Percentiles rank a stretch among this genome's conserved stretches.
Evolutionary conservation across 1,139 yeast species (phyloP).

Genomic region (Ogataea hybrid): DNA sequence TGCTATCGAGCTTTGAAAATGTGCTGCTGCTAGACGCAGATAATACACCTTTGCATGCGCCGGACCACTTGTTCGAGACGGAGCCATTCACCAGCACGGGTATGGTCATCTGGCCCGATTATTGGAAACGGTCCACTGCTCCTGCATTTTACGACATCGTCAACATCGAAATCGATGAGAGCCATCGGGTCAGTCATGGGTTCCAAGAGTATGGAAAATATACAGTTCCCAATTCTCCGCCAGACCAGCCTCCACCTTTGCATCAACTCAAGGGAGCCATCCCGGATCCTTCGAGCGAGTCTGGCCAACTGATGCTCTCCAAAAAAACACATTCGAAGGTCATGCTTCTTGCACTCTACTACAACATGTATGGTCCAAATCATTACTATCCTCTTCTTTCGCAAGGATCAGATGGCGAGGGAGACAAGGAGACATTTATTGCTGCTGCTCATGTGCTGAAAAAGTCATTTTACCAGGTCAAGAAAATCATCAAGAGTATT

Average conservation of each 20-base stretch:
- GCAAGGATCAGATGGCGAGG: slow-evolving; percentile 86
- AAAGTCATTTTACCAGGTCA: slow-evolving; percentile 67
- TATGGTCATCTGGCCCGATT: slow-evolving; percentile 48
- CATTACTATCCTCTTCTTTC: slow-evolving; percentile 81
- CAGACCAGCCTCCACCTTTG: slow-evolving; percentile 48
- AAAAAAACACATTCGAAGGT: slow-evolving; percentile 65
- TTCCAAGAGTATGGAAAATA: slow-evolving; percentile 33
- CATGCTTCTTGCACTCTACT: slow-evolving; percentile 66
- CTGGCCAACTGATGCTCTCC: slow-evolving; percentile 75
- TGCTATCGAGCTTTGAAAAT: slow-evolving; percentile 75
- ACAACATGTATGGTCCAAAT: slow-evolving; percentile 75
- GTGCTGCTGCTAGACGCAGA: slow-evolving; percentile 79
- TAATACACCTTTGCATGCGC: slow-evolving; percentile 56
- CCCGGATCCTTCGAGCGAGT: slow-evolving; percentile 80
- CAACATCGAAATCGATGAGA: slow-evolving; percentile 36
- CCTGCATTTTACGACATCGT: slow-evolving; percentile 62
- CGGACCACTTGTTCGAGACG: slow-evolving; percentile 48
- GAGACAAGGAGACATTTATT: slow-evolving; percentile 85
- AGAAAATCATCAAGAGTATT: slow-evolving; percentile 33
- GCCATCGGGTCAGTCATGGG: slow-evolving; percentile 32
- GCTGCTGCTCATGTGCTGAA: slow-evolving; percentile 71
- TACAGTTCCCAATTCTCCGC: slow-evolving; percentile 40
- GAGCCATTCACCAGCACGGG: slow-evolving; percentile 37
- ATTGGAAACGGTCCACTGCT: slow-evolving; percentile 50
- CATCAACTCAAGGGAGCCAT: slow-evolving; percentile 70